Evolutionary conservation across 75 land plant species (phyloP), one percentile per base, ranked within the genome.

Genomic region (Sequoia sempervirens): DNA sequence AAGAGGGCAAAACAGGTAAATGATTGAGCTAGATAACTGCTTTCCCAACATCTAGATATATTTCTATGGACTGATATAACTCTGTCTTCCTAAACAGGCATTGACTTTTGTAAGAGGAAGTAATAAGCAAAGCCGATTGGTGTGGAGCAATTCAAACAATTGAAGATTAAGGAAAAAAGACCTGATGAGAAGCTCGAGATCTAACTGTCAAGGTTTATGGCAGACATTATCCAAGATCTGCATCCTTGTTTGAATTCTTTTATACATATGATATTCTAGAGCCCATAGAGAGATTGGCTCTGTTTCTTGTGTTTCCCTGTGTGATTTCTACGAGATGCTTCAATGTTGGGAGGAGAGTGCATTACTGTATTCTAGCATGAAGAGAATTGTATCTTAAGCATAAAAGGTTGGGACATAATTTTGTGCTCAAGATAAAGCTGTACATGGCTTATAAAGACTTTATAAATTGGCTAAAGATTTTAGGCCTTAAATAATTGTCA

Each of bases 61-160:
- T 11, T 70, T 30, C 12, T 32, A 28, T 13, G 73, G 73, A 70
- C 36, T 70, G 36, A 70, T 23, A 61, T 61, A 61, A 26, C 66
- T 50, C 13, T 70, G 73, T 30, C 15, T 70, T 10, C 1, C 13
- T 76, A n/a, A 23, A 20, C 79, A 76, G 79, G n/a, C 80, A n/a
- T 78, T 78, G 80, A 78, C 50, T 41, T 78, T 78, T 78, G 50
- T 78, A 78, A 78, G 43, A 78, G 47, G 50, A 78, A 23, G 43
- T 2, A 45, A 45, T 43, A 78, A 78, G 47, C 50, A 78, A 45
- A 78, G 80, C 32, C 46, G 80, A 78, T 78, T 78, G 52, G 80
- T 43, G 45, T 78, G 80, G 80, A 78, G 50, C 45, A 47, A 78
- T 78, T n/a, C 30, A 26, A 78, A 45, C 43, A 8, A 28, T n/a